Percentiles rank a stretch among this genome's conserved stretches.
Evolutionary conservation across 106 monocot genomes (phyloP).

Genomic region (Amphibolis antarctica): DNA sequence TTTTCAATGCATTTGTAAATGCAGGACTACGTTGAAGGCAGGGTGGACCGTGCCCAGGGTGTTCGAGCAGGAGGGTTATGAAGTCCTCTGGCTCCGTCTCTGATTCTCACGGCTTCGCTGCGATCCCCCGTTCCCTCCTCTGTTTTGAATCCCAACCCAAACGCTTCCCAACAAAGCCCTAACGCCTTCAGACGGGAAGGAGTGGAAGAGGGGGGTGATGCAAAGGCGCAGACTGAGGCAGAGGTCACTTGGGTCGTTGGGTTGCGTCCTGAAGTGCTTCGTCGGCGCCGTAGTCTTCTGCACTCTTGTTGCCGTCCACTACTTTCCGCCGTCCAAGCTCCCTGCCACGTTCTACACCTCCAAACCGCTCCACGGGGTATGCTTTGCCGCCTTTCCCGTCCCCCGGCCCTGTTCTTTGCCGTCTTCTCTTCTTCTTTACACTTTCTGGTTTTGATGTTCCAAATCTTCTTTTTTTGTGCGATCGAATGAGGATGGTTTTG

Average conservation of each 20-base stretch:
- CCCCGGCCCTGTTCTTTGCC: neutral
- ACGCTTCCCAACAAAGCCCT: too few species aligned
- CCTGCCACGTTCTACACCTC: conserved; percentile 16
- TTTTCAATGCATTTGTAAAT: too few species aligned
- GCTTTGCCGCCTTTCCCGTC: neutral
- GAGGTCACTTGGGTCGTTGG: conserved; percentile 24
- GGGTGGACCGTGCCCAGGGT: too few species aligned
- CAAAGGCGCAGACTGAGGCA: conserved; percentile 36
- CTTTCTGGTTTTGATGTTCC: neutral
- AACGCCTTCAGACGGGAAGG: too few species aligned
- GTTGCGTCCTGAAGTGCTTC: conserved; percentile 43
- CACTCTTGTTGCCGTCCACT: conserved; percentile 20
- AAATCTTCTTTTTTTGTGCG: too few species aligned
- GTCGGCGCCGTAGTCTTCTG: conserved; percentile 25
- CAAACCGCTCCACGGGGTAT: conserved; percentile 3
- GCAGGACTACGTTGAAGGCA: too few species aligned
- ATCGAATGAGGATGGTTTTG: too few species aligned
- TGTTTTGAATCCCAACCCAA: too few species aligned
- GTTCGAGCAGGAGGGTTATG: too few species aligned
- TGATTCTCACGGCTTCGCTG: too few species aligned
- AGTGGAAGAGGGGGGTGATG: conserved; percentile 17
- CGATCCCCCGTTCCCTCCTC: too few species aligned
- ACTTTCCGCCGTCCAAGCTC: conserved; percentile 3
- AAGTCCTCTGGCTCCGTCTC: too few species aligned
- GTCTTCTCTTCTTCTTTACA: neutral